Evolutionary conservation across 129 eudicot genomes (phyloP), one percentile per base, ranked within the genome.

Genomic region (Chrysanthemum seticuspe): DNA sequence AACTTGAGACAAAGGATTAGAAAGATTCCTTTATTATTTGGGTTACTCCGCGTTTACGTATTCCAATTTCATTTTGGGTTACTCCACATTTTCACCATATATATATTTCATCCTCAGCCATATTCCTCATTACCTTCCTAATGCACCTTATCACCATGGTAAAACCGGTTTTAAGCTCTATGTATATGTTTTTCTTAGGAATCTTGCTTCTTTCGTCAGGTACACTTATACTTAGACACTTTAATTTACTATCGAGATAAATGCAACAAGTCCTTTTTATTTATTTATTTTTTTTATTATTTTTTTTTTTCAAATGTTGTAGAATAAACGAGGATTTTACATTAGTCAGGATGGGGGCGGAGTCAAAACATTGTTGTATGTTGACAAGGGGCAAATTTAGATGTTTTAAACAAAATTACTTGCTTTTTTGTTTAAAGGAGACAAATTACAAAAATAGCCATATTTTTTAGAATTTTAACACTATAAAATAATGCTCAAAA

Each of bases 171-270:
- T 73, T 62, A 47, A 16, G 71, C 70, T 49, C 60, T 65, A 13
- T 16, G 68, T 62, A 69, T 69, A 7, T 68, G 14, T 69, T 76
- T 63, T 69, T 69, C 25, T 23, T 78, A 3, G 56, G 61, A 68
- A 49, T 72, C 62, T 45, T 72, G 67, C 67, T 78, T 58, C 73
- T 71, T 78, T 78, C 68, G 21, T 64, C 82, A 64, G 82, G 82
- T 78, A 78, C 15, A 8, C 40, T 11, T 16, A 16, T 13, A 13
- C 11, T 27, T 6, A 52, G 3, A 2, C 7, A 12, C 29, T 44
- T 44, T 31, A 31, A 31, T 31, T 31, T 48, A 2, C 13, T 48
- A 18, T 19, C 12, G 14, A 36, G 16, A 13, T 15, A 4, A 36
- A 0, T 36, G 44, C 44, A 36, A 36, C 44, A 36, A 36, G 1